phyloP scores from a whole-genome alignment of 2,329 filamentous ascomycete genomes.

The Pleoardoris graminearum region DNA sequence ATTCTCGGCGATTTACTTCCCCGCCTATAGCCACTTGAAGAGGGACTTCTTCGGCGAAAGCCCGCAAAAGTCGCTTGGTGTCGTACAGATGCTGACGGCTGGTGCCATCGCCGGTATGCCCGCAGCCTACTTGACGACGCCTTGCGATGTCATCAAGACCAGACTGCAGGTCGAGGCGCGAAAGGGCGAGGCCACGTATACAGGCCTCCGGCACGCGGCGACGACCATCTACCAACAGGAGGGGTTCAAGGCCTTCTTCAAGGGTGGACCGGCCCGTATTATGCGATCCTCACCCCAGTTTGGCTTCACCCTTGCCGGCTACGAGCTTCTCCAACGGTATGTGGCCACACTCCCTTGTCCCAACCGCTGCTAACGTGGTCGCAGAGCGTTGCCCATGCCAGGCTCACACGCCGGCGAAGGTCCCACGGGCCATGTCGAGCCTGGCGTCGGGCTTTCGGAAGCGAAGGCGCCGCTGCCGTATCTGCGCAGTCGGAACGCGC shows the following conservation, averaged over 20 bases:
- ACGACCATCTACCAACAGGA: constrained; percentile 84
- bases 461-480: constrained; percentile 67
- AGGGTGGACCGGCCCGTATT: constrained; percentile 94
- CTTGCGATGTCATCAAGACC: constrained; percentile 99
- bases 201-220: constrained; percentile 82
- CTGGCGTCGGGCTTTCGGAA: constrained; percentile 64
- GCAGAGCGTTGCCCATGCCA: constrained; percentile 70
- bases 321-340: constrained; percentile 81
- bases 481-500: constrained; percentile 78
- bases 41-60: constrained; percentile 91
- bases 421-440: constrained; percentile 62
- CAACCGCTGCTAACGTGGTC: constrained; percentile 1
- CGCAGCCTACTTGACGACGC: constrained; percentile 83
- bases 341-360: neutral
- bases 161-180: constrained; percentile 95
- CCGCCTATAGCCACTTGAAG: constrained; percentile 93
- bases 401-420: constrained; percentile 59
- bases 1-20: constrained; percentile 99
- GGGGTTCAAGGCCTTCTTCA: constrained; percentile 96
- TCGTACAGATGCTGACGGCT: constrained; percentile 87
- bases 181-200: constrained; percentile 91
- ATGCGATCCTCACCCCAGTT: constrained; percentile 95
- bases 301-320: constrained; percentile 93
- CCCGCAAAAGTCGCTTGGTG: constrained; percentile 80
- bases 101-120: constrained; percentile 76